Evolutionary conservation across 2,329 filamentous ascomycete genomes (phyloP), one percentile per base, ranked within the genome.

Genomic region (Monosporascus ibericus): DNA sequence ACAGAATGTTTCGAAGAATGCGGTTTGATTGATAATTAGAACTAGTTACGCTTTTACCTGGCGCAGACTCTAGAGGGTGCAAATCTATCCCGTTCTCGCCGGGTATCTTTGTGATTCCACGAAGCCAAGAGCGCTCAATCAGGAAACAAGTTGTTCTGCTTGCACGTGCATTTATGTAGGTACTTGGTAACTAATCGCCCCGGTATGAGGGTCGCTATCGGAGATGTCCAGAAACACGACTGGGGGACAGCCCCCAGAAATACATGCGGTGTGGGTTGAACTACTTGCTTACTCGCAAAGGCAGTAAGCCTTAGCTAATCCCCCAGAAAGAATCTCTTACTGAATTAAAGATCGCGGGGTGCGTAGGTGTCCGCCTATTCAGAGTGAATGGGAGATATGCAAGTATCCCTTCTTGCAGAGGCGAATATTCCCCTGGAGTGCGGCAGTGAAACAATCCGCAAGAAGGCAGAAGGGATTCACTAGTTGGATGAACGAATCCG

Each of bases 71-170:
- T 11, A 18, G 11, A 17, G 40, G 40, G n/a, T 30, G 9, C 27
- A 30, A 30, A 30, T 25, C 40, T 18, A 38, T 55, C 50, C 57
- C 52, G 56, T 54, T 53, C 54, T 58, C 49, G 49, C 54, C 53
- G 56, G 53, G 38, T 34, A 47, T 54, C 54, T 57, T 49, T 56
- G 48, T 46, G 55, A 52, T 58, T 60, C 54, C 52, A 54, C 47
- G 30, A 52, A 18, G 36, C 15, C 30, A 34, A 34, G 14, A 22
- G 14, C 24, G 24, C 11, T 18, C 24, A n/a, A 17, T 25, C 24
- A 24, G 14, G 24, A 18, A 18, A 6, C n/a, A 22, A 17, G 42
- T 22, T 15, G 42, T 22, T 9, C 24, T 24, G 42, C n/a, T 25
- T 25, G 22, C 24, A 27, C 14, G 17, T 30, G 42, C n/a, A 20